Evolutionary conservation across 352 stramenopile genomes (phyloP), one percentile per base, ranked within the genome.

Genomic region (Globisporangium viniferum): DNA sequence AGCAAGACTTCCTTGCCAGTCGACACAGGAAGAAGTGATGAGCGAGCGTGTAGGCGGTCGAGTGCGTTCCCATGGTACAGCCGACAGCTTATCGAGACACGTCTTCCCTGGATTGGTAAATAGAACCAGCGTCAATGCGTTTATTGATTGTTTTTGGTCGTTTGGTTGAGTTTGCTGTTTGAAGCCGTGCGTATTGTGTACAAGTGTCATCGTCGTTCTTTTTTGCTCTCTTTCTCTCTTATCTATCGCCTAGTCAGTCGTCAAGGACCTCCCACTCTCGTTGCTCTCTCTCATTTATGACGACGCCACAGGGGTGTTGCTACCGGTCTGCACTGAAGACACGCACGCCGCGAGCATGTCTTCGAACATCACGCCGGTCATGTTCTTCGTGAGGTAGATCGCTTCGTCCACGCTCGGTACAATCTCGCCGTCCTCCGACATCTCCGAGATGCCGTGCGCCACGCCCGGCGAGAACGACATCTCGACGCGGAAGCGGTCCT

Each of bases 331-430:
- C 15, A 92, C 81, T 9, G 88, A 93, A 29, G 88, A 90, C 44
- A 95, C 86, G 56, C 88, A 95, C 7, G 88, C 84, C 8, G 86
- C 88, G 18, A 95, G 74, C 88, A 95, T 93, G 72, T 95, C 88
- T 71, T 95, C 88, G 56, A 95, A 94, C 86, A 95, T 94, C 63
- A 92, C 82, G 36, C 84, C 88, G 1, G 82, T 91, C 88, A 95
- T 94, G 73, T 91, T 85, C 61, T 86, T 89, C 44, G 88, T 95
- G 44, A 95, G 73, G 67, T 93, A 94, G 51, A 95, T 89, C 53
- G 81, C 84, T 58, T 93, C 84, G 24, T 86, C 82, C 15, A 91
- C 78, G 18, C 48, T 64, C n/a, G 67, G 46, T 5, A 62, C 68
- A 29, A 53, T 61, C 29, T 80, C 66, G 10, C 67, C 65, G 39